Evolutionary conservation across 2,329 filamentous ascomycete species (phyloP).

Genomic region (Tolypocladium ophioglossoides): DNA sequence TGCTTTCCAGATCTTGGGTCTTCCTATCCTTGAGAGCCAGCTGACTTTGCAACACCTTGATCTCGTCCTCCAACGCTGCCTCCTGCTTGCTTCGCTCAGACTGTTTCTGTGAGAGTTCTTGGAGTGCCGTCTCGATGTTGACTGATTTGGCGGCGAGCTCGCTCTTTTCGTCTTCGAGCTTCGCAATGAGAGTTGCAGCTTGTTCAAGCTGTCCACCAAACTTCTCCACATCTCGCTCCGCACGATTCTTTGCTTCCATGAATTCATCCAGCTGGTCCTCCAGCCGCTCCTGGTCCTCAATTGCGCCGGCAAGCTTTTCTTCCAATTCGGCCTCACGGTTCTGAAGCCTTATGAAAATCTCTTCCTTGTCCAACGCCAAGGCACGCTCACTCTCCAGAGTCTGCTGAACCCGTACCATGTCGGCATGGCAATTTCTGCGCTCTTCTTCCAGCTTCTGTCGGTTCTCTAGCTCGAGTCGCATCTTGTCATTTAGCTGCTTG

Average conservation of each 20-base stretch:
- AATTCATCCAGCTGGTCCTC: conserved; percentile 90
- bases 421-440: conserved; percentile 71
- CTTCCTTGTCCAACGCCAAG: conserved; percentile 94
- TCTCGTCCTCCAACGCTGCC: conserved; percentile 66
- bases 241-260: conserved; percentile 77
- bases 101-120: conserved; percentile 59
- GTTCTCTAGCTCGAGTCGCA: conserved; percentile 63
- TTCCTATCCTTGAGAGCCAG: conserved; percentile 83
- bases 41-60: conserved; percentile 87
- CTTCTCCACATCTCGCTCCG: conserved; percentile 73
- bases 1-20: conserved; percentile 73
- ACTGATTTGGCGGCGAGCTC: conserved; percentile 57
- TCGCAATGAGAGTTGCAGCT: conserved; percentile 75
- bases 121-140: conserved; percentile 60
- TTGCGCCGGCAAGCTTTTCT: conserved; percentile 83
- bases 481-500: conserved; percentile 71
- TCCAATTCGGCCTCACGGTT: conserved; percentile 82
- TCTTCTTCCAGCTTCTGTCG: conserved; percentile 83
- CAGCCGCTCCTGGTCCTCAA: conserved; percentile 87
- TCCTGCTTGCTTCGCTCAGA: conserved; percentile 68
- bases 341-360: conserved; percentile 96
- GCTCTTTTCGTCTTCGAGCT: conserved; percentile 78
- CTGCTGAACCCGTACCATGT: conserved; percentile 84
- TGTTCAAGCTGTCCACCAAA: conserved; percentile 80
- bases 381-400: conserved; percentile 91